These are phyloP conservation scores for Solanum virginianum DNA, from an alignment of 257 asterid genomes.

Conservation along the genomic window DNA sequence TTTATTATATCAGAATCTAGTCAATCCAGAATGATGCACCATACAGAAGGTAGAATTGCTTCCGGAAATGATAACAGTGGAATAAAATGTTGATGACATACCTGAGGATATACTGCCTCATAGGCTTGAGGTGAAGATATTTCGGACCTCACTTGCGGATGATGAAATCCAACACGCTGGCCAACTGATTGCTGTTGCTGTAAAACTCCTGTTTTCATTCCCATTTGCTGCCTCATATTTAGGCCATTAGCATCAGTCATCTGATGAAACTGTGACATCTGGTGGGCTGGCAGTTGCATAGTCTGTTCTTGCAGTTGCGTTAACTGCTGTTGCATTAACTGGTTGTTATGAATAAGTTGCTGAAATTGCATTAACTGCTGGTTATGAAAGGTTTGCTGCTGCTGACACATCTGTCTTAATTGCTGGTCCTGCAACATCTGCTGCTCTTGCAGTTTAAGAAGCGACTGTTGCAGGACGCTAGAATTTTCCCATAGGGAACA, in stretches of 20 bases:
- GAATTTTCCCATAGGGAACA: conserved; percentile 32
- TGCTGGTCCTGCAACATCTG: conserved; percentile 4
- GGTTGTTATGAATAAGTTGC: conserved; percentile 51
- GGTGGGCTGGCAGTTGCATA: conserved; percentile 32
- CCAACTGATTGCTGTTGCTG: conserved; percentile 47
- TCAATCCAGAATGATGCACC: too few relatives aligned
- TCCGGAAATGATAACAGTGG: not conserved
- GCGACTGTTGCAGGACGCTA: conserved; percentile 3
- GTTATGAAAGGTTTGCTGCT: conserved; percentile 38
- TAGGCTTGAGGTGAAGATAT: conserved; percentile 63
- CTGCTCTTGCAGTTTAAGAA: not conserved
- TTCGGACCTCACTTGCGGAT: conserved; percentile 55
- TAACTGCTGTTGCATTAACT: conserved; percentile 44
- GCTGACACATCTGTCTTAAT: not conserved
- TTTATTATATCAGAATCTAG: too few relatives aligned
- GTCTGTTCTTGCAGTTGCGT: conserved; percentile 68
- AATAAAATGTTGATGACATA: not conserved
- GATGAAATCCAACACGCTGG: conserved; percentile 57
- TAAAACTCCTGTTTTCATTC: conserved; percentile 53
- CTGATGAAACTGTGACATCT: conserved; percentile 56
- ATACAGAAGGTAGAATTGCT: not conserved
- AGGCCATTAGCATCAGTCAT: conserved; percentile 54
- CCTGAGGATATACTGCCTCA: conserved; percentile 65
- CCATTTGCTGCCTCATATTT: conserved; percentile 72
- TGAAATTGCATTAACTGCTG: conserved; percentile 66